Evolutionary conservation across 176 grass and related monocot species (phyloP), one percentile per base, ranked within the genome.

Genomic region (Thalia dealbata): DNA sequence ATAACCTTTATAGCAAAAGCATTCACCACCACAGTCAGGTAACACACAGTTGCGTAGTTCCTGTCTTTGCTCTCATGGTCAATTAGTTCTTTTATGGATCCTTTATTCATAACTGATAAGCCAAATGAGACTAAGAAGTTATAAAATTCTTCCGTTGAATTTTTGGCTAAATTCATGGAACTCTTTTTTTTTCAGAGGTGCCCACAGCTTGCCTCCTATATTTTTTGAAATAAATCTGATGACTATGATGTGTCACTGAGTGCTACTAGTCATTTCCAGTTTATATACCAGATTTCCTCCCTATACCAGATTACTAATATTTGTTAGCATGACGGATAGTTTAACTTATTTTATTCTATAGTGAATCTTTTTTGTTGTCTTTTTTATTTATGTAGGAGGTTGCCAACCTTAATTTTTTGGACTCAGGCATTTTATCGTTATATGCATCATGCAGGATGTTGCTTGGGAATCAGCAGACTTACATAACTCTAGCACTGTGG

Each of bases 1-100:
- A 71, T 71, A 51, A 71, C 46, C 69, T 71, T 71, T 71, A 71
- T 28, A 71, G 69, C 69, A 71, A 71, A 50, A 71, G 69, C 14
- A 51, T 71, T 51, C 45, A 29, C 48, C 46, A 71, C 25, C 8
- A 28, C 28, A 41, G 44, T 51, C 69, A 71, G 69, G 69, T 71
- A 30, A 71, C 6, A 65, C 54, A 8, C 22, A 16, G 21, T 23
- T 7, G 54, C 19, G 22, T 21, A 8, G 4, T 5, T 7, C 28
- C 1, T 18, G 11, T n/a, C 14, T 65, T 28, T 35, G 0, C 14
- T 35, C 14, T 16, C 27, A 8, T 5, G 3, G 22, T 29, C 61
- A 65, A 65, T 16, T 9, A 27, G 62, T 58, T 16, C 21, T 58
- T 58, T n/a, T 7, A 7, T 58, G 21, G 18, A 58, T 9, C 7